phyloP scores from a whole-genome alignment of 2,329 filamentous ascomycete genomes.

The Talaromyces sp. region DNA sequence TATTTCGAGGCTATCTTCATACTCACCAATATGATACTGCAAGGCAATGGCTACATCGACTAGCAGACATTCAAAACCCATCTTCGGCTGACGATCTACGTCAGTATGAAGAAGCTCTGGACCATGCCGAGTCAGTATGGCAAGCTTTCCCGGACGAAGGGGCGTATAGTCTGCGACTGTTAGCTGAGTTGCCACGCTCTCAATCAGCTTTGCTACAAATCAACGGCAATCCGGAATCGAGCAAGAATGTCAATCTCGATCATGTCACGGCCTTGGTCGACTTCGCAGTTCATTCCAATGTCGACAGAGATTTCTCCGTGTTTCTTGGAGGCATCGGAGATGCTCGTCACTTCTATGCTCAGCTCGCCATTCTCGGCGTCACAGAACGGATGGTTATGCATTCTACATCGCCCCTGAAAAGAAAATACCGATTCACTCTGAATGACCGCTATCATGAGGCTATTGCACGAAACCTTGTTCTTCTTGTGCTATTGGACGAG shows the following conservation, averaged over 20 bases:
- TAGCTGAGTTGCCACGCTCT: slow-evolving; percentile 7
- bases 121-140: slow-evolving; percentile 12
- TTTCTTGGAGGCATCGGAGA: slow-evolving; percentile 17
- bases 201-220: slow-evolving; percentile 2
- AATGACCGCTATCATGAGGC: slow-evolving; percentile 8
- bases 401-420: slow-evolving; percentile 1
- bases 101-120: slow-evolving; percentile 9
- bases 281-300: slow-evolving; percentile 9
- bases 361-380: slow-evolving; percentile 14
- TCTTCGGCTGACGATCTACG: slow-evolving; percentile 11
- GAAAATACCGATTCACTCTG: slow-evolving; percentile 16
- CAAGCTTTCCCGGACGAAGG: slow-evolving; percentile 6
- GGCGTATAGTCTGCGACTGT: neutral
- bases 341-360: slow-evolving; percentile 17
- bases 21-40: slow-evolving; percentile 10
- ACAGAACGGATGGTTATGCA: slow-evolving; percentile 11
- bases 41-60: slow-evolving; percentile 15
- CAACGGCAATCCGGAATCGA: neutral
- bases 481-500: slow-evolving; percentile 16
- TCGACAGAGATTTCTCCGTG: slow-evolving; percentile 9
- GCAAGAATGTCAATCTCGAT: slow-evolving; percentile 5
- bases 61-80: neutral
- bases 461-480: slow-evolving; percentile 15
- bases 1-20: slow-evolving; percentile 14
- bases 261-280: slow-evolving; percentile 14